Percentiles rank a stretch among this genome's conserved stretches.
Evolutionary conservation across 1,284 basidiomycete genomes (phyloP).

Genomic region (Ustilago bromivora): DNA sequence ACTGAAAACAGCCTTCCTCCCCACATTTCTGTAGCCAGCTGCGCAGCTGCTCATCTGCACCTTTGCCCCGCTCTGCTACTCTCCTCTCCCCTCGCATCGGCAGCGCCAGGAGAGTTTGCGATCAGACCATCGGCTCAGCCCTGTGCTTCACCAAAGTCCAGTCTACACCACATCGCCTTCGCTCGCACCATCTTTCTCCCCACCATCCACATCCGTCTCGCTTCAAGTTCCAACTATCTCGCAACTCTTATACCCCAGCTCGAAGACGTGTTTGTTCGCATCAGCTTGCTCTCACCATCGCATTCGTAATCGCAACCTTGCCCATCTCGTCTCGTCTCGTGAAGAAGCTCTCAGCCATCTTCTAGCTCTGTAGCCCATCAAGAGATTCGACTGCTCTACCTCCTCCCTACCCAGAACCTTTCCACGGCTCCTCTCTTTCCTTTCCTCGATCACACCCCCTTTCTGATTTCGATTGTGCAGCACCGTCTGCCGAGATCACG

Average conservation of each 20-base stretch:
- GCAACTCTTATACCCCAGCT: background rate
- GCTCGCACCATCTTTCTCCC: background rate
- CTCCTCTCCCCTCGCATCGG: background rate
- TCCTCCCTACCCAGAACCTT: background rate
- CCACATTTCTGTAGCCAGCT: slow-evolving; percentile 3
- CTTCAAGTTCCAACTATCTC: background rate
- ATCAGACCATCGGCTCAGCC: background rate
- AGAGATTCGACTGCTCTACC: background rate
- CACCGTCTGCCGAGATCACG: slow-evolving; percentile 27
- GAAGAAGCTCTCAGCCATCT: background rate
- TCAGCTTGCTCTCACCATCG: background rate
- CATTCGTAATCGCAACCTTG: background rate
- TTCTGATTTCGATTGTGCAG: slow-evolving; percentile 13
- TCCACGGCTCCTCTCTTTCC: background rate
- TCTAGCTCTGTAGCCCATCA: background rate
- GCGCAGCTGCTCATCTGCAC: slow-evolving; percentile 1
- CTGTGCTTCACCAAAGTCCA: background rate
- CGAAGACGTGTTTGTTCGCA: background rate
- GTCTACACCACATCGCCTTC: background rate
- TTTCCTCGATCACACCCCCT: background rate
- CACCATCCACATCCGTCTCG: background rate
- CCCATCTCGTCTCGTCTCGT: background rate
- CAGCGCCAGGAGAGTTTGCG: background rate
- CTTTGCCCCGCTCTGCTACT: background rate
- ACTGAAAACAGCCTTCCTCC: background rate